Base-by-base conservation (phyloP, 2,329 filamentous ascomycete species). In the Aspergillus ibericus region DNA sequence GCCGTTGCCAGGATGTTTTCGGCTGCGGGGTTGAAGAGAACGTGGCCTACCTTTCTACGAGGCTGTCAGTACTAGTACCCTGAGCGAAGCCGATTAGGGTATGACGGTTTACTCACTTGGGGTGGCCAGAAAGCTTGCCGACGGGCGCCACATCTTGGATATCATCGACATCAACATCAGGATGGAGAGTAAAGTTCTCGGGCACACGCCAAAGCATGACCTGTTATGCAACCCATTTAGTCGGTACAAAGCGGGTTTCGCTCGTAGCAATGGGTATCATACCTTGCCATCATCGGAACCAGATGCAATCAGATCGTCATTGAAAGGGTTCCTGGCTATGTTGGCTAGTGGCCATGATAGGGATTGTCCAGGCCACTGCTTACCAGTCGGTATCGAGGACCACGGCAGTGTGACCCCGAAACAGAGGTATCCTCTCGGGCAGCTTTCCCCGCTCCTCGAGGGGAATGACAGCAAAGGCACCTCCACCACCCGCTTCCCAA, bases 301-400 rank as follows among this genome's bases (percentile, higher is more conserved):
- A 50, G 95, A 99, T 16, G 93, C 92, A 72, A 99, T 88, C 69
- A 99, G 79, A 61, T 86, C 88, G 76, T 99, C 93, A 80, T 99
- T 92, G 82, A 98, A 98, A 20, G 95, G 95, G 76, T 92, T 93
- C 92, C 91, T 95, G 66, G 35, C 32, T 32, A 46, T 20, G 61
- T 63, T 63, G 62, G 63, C 58, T 47, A 48, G 38, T 36, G 18
- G 27, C 44, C 40, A 34, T 25, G n/a, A 44, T 27, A 25, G 44
- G 29, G 22, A n/a, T 47, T 34, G 9, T 60, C 15, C 58, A n/a
- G 59, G 63, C 58, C 63, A 64, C 61, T 63, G 70, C 82, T 72
- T 73, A 93, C 93, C 93, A 99, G 82, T 99, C 95, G 66, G 93
- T 98, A 78, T 99, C 95, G 72, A 99, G 85, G 53, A 99, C 95